Conservation (phyloP, 2,329 filamentous ascomycete species). For the Fusarium concolor region DNA sequence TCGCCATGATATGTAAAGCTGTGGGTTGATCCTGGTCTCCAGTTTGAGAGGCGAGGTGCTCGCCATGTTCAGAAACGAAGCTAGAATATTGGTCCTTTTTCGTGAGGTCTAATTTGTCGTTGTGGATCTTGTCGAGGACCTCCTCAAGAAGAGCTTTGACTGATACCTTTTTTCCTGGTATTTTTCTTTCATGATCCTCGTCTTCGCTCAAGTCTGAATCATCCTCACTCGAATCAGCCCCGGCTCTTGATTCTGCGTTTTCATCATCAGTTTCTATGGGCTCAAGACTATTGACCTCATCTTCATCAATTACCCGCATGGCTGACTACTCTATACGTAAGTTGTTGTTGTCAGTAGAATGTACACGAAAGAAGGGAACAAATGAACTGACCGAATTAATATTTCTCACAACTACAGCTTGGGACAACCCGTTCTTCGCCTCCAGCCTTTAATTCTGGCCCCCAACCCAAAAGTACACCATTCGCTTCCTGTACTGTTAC, state of each 20-base stretch:
- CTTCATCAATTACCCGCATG: no score
- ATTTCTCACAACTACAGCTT: no score
- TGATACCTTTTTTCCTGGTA: not conserved
- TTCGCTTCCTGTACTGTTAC: no score
- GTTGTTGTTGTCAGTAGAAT: no score
- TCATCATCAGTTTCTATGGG: not conserved
- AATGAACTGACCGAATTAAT: no score
- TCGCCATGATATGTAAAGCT: conserved; percentile 34
- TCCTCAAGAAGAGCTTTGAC: not conserved
- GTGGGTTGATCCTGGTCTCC: conserved; percentile 28
- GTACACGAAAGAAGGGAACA: no score
- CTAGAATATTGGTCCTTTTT: not conserved
- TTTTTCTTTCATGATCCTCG: not conserved
- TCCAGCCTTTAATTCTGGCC: no score
- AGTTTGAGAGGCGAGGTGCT: conserved; percentile 17
- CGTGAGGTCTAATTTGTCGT: conserved; percentile 1
- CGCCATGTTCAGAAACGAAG: conserved; percentile 17
- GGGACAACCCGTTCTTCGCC: no score
- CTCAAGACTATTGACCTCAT: not conserved
- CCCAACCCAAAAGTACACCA: no score
- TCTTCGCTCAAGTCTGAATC: conserved; percentile 14
- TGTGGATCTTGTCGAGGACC: not conserved
- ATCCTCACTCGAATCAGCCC: conserved; percentile 16
- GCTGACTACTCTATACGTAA: not conserved
- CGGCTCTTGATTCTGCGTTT: not conserved